A percentile compares a stretch with the other conserved stretches of the same genome.
These are phyloP conservation scores for Lolium perenne DNA, from an alignment of 176 grass and related monocot genomes.

Conservation along the genomic window DNA sequence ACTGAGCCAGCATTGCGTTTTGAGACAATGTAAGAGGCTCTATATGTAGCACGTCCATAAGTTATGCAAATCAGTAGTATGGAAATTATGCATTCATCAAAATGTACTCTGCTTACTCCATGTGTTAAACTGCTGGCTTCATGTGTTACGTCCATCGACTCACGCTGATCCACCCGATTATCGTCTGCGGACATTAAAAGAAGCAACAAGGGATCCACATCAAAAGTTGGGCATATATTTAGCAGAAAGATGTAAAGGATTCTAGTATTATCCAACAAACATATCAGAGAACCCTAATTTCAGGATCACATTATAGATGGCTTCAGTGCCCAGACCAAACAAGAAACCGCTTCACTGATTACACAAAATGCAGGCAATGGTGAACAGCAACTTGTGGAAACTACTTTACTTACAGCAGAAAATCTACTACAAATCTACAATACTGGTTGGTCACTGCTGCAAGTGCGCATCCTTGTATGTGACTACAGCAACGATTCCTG, in stretches of 20 bases:
- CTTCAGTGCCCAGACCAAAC: neutral
- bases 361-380: neutral
- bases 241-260: neutral
- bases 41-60: neutral
- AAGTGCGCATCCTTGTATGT: neutral
- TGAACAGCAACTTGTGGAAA: neutral
- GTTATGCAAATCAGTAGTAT: slow-evolving; percentile 3
- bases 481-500: neutral
- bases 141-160: slow-evolving; percentile 6
- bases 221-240: neutral
- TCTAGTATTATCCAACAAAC: neutral
- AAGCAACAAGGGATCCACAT: slow-evolving; percentile 28
- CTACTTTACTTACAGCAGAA: neutral
- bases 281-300: neutral
- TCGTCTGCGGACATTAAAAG: slow-evolving; percentile 44
- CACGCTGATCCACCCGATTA: slow-evolving; percentile 24
- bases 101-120: slow-evolving; percentile 50
- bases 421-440: neutral
- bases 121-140: slow-evolving; percentile 35
- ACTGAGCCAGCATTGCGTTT: slow-evolving; percentile 11
- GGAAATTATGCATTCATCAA: slow-evolving; percentile 6
- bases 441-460: neutral
- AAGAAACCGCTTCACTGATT: neutral
- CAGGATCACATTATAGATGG: neutral
- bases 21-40: slow-evolving; percentile 11